Base-by-base conservation (phyloP, 2,329 filamentous ascomycete genomes). In the Penicillium sp. region DNA sequence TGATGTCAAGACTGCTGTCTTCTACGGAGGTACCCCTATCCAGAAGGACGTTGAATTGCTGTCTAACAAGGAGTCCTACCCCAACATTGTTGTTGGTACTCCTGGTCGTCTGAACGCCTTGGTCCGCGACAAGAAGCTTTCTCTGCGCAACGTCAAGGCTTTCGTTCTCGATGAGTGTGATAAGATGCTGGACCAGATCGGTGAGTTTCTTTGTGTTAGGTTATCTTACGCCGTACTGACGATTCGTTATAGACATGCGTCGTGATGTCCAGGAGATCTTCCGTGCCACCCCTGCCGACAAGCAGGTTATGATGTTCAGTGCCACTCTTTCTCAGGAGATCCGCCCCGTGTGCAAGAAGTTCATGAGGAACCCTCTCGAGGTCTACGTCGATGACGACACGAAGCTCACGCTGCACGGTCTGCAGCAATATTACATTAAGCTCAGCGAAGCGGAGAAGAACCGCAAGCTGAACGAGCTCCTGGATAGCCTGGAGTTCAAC, bases 231-330 rank as follows among this genome's bases (percentile, higher is more conserved):
- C n/a, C n/a, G n/a, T n/a, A n/a, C n/a, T n/a, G n/a, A n/a, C n/a
- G n/a, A n/a, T n/a, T n/a, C n/a, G n/a, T n/a, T n/a, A n/a, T n/a
- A 98, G 93, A 98, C 66, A 98, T 98, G 94, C 90, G 94, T 64
- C 91, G 93, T 61, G 93, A 98, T 66, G 94, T 98, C 4, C 93
- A 98, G 75, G 88, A 96, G 69, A 97, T 98, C 64, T 98, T 98
- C 85, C 87, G 93, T 59, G 87, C 89, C 31, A 98, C 93, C n/a
- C 93, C 93, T 21, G 86, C 87, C 57, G 90, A 96, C 75, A 98
- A 98, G 82, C 93, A 98, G 76, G 93, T 98, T 41, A 98, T 98
- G 93, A 98, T 98, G 93, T 98, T 98, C 73, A 95, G 89, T 45
- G 93, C 93, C 64, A 98, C 93, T 2, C 81, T 98, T 28, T 91